Base-by-base conservation (phyloP, 768 basidiomycete genomes). In the Auricularia heimuer region DNA sequence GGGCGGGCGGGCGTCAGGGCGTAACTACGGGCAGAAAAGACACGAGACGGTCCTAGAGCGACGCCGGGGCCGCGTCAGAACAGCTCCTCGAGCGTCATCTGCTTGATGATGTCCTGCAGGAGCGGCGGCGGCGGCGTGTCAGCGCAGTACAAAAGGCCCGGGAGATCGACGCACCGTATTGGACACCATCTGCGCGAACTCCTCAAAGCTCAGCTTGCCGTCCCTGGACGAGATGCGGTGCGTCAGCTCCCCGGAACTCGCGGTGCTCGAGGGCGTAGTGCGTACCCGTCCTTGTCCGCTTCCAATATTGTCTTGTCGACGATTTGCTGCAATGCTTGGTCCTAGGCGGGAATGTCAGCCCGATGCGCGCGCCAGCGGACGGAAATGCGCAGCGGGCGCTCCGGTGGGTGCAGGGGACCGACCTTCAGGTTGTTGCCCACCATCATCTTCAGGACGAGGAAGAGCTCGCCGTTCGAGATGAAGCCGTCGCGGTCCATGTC, bases 301-400 rank as follows among this genome's bases (percentile, higher is more conserved):
- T 99, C 97, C 94, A 99, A 94, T 74, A 99, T 99, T 8, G 97
- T 98, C 81, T 99, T 99, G 77, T 99, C 97, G 18, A 99, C 97
- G 66, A 99, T 99, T 75, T 98, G 97, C 76, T 99, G 97, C 66
- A 99, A 79, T 79, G 98, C 97, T 73, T 96, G 92, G 74, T 99
- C 97, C 93, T 96, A 4, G 12, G n/a, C 34, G 21, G 45, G 12
- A 56, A 34, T 62, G 47, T 58, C 18, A 37, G 39, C 39, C 39
- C 39, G 29, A 29, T 29, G 29, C 29, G 29, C 29, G 7, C 39
- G 39, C 8, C 8, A 42, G 12, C 12, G 39, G 39, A 42, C 7
- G 39, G 39, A 42, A 29, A 29, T 29, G 29, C 29, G 29, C 29
- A 29, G 29, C 39, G 39, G 39, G 39, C 24, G 62, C 39, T 34